Evolutionary conservation across 306 rosid species (phyloP).

Genomic region (Vachellia collinsii): DNA sequence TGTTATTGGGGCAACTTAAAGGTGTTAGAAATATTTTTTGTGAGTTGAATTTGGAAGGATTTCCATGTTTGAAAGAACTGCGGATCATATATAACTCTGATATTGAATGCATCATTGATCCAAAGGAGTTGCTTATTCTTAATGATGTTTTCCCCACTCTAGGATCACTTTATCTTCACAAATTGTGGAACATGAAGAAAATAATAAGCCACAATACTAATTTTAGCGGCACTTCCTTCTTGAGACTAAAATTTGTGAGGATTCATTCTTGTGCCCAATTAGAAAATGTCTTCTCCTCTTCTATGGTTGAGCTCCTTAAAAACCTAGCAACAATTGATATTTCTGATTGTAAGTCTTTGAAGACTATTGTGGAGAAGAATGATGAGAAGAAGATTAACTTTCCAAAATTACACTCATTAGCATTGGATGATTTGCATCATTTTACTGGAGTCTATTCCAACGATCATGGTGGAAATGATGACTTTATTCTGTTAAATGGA

Average conservation of each 20-base stretch:
- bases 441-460: too few species aligned
- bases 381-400: neutral
- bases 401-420: neutral
- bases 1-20: slow-evolving; percentile 37
- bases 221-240: too few species aligned
- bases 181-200: slow-evolving; percentile 13
- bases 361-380: neutral
- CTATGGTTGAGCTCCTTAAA: neutral
- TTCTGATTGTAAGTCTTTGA: neutral
- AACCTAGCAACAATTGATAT: neutral
- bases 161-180: slow-evolving; percentile 28
- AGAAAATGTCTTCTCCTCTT: neutral
- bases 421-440: neutral
- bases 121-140: slow-evolving; percentile 19
- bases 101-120: too few species aligned
- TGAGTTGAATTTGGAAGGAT: slow-evolving; percentile 22
- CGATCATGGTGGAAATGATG: neutral
- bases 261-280: neutral
- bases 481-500: neutral
- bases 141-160: slow-evolving; percentile 13
- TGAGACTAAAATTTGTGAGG: neutral
- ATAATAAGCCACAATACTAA: slow-evolving; percentile 25
- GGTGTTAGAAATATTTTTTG: neutral
- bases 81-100: slow-evolving; percentile 3
- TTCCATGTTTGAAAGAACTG: slow-evolving; percentile 36